Evolutionary conservation across 163 green algal species (phyloP), one percentile per base, ranked within the genome.

Genomic region (Volvox carteri): DNA sequence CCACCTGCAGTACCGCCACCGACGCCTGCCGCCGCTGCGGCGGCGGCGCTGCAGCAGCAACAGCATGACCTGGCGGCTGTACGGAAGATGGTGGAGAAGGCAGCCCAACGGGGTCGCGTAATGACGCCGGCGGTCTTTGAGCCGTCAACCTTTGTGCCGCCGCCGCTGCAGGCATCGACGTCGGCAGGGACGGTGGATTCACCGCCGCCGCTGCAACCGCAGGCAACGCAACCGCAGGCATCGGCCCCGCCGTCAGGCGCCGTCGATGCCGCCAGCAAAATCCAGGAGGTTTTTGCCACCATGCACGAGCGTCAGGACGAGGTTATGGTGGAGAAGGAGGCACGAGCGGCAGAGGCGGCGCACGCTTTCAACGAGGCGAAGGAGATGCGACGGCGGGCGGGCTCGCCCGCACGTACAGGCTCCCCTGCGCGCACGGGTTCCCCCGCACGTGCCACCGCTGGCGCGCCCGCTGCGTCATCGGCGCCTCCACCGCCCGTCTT

Each of bases 31-130:
- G 79, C 60, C 8, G 79, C 79, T 25, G 62, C 60, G 6, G 44
- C 60, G 0, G 60, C 44, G n/a, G 79, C 79, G 42, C 28, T 78
- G 44, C 79, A 80, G 46, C 81, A 87, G 48, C 79, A 87, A 65
- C 81, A 87, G 58, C 60, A 6, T n/a, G 81, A 87, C 65, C 67
- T 87, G 30, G 81, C 81, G 21, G 81, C 65, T 1, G 48, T 87
- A 39, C 65, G 81, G 0, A 65, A 58, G 46, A 70, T 79, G 46
- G 81, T 87, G 44, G 81, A 87, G 81, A 87, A 87, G 81, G 81
- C 81, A 21, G 81, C 81, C 33, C 81, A 87, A 46, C 62, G 81
- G 6, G 81, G 21, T 46, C 79, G 70, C 30, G 9, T 33, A 33
- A 2, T 60, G 30, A 18, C 60, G 5, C 65, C 33, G 33, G 65